A percentile compares a stretch with the other conserved stretches of the same genome.
Conservation (phyloP, 805 yeast genomes). For the Clavispora phyllophila region DNA sequence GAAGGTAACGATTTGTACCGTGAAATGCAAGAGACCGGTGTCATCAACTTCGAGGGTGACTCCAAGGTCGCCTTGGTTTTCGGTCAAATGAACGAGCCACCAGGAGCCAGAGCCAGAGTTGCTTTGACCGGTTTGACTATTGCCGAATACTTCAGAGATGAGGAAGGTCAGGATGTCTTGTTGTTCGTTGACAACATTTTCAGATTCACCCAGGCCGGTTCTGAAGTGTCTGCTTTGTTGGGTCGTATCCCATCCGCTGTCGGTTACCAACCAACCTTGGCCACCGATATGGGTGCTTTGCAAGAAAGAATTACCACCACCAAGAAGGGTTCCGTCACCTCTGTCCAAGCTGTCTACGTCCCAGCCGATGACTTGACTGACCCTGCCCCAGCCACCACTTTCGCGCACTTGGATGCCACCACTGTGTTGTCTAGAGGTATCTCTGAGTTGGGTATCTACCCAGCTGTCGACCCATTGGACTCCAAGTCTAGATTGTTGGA, state of each 20-base stretch:
- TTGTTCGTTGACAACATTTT: conserved; percentile 99
- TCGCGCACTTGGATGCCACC: conserved; percentile 99
- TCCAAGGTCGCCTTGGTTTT: conserved; percentile 98
- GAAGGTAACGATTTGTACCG: conserved; percentile 99
- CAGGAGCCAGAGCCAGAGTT: conserved; percentile 99
- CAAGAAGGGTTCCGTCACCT: conserved; percentile 98
- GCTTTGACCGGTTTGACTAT: conserved; percentile 99
- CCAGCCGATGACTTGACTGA: conserved; percentile 99
- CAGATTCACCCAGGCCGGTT: conserved; percentile 99
- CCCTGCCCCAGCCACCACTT: conserved; percentile 99
- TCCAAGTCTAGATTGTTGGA: conserved; percentile 98
- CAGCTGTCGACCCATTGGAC: conserved; percentile 99
- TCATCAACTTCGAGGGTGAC: conserved; percentile 98
- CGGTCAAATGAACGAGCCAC: conserved; percentile 99
- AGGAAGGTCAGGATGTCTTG: conserved; percentile 99
- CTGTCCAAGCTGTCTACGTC: conserved; percentile 99
- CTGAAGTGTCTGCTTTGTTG: conserved; percentile 98
- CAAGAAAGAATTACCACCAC: conserved; percentile 99
- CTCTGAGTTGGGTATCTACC: conserved; percentile 99
- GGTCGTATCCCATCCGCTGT: conserved; percentile 99
- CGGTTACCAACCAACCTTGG: conserved; percentile 99
- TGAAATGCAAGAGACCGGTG: conserved; percentile 99
- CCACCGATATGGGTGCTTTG: conserved; percentile 99
- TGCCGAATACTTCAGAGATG: conserved; percentile 99
- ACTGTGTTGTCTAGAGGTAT: conserved; percentile 99